Conservation (phyloP, 805 yeast genomes). For the Ogataea corticis region DNA sequence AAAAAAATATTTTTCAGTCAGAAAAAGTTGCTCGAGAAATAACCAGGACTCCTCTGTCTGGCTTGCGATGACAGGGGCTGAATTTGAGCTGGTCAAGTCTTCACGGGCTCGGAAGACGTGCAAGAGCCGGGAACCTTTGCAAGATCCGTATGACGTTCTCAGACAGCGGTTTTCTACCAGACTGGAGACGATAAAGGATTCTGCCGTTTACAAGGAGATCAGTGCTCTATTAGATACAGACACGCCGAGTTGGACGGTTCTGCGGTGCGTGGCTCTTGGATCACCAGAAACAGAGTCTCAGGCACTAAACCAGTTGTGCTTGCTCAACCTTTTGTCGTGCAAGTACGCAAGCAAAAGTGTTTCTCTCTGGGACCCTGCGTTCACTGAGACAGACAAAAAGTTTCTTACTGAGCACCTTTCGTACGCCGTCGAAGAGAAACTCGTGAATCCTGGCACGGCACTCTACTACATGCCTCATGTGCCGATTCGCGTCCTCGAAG, state of each 20-base stretch:
- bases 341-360: slow-evolving; percentile 16
- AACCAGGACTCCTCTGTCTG: too few species aligned
- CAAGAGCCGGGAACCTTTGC: not conserved
- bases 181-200: slow-evolving; percentile 6
- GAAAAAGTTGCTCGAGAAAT: too few species aligned
- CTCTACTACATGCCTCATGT: slow-evolving; percentile 38
- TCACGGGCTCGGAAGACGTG: not conserved
- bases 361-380: slow-evolving; percentile 36
- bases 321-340: slow-evolving; percentile 20
- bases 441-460: not conserved
- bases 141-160: not conserved
- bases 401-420: slow-evolving; percentile 18
- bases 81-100: not conserved
- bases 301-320: slow-evolving; percentile 32
- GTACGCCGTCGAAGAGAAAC: slow-evolving; percentile 19
- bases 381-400: slow-evolving; percentile 22
- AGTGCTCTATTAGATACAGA: slow-evolving; percentile 10
- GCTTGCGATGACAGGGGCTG: not conserved
- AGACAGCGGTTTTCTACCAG: not conserved
- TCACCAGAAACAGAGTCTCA: slow-evolving; percentile 22
- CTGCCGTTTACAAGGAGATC: slow-evolving; percentile 13
- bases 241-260: slow-evolving; percentile 6
- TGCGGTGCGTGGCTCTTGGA: slow-evolving; percentile 36
- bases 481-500: slow-evolving; percentile 33
- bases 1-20: too few species aligned